A percentile compares a stretch with the other conserved stretches of the same genome.
These are phyloP conservation scores for Parietaria judaica DNA, from an alignment of 306 rosid species.

Conservation along the genomic window DNA sequence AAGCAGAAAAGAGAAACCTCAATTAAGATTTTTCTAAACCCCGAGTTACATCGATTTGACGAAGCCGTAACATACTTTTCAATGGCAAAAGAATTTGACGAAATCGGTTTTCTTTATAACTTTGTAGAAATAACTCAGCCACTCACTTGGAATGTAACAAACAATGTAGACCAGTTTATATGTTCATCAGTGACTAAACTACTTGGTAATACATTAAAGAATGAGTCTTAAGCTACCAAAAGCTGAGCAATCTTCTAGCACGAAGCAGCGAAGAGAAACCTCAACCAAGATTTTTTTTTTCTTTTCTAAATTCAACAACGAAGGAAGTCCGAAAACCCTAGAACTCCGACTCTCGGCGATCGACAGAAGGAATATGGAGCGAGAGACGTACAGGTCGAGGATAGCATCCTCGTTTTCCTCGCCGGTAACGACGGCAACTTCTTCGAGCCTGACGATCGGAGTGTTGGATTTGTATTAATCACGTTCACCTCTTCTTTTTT, in stretches of 20 bases:
- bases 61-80: no score
- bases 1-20: no score
- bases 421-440: constrained; percentile 62
- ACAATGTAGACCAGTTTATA: not conserved
- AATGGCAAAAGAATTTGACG: not conserved
- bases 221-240: no score
- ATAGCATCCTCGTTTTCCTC: constrained; percentile 70
- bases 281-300: no score
- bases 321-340: constrained; percentile 1
- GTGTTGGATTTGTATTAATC: no score
- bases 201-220: not conserved
- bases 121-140: not conserved
- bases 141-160: not conserved
- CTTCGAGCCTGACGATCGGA: constrained; percentile 87
- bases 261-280: no score
- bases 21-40: no score
- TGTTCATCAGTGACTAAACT: not conserved
- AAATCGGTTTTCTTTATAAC: not conserved
- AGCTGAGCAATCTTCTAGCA: no score
- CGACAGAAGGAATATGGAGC: not conserved
- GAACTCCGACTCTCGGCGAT: not conserved
- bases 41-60: no score
- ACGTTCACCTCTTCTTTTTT: no score
- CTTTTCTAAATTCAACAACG: no score
- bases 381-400: constrained; percentile 61